Evolutionary conservation across 2,329 filamentous ascomycete genomes (phyloP).

Genomic region (Stromatinia cepivora): DNA sequence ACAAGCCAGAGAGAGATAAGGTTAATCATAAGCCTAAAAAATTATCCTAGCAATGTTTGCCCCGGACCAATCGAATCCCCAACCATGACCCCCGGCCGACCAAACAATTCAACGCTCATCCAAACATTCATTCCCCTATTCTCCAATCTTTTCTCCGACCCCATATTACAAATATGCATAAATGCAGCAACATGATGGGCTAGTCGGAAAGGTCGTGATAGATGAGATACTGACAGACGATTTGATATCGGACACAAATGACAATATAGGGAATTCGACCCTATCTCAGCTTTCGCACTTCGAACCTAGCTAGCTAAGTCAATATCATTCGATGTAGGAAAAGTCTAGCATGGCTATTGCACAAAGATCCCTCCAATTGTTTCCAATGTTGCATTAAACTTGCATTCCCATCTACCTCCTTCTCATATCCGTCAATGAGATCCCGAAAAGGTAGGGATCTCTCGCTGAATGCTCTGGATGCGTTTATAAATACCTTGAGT

Average conservation of each 20-base stretch:
- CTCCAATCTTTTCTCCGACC: conserved; percentile 15
- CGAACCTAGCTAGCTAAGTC: background rate
- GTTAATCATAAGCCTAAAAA: conserved; percentile 24
- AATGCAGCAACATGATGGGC: background rate
- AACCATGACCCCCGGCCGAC: conserved; percentile 8
- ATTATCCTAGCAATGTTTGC: conserved; percentile 16
- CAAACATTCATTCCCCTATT: conserved; percentile 6
- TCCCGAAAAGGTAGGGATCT: conserved; percentile 22
- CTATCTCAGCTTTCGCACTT: background rate
- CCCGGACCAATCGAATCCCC: conserved; percentile 11
- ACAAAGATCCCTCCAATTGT: background rate
- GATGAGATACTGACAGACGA: conserved; percentile 2
- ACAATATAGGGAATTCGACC: conserved; percentile 2
- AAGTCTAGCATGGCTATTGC: background rate
- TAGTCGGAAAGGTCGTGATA: background rate
- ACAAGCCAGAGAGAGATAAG: conserved; percentile 11
- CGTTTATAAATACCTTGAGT: conserved; percentile 22
- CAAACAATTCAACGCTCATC: background rate
- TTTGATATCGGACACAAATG: conserved; percentile 17
- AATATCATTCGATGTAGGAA: conserved; percentile 2
- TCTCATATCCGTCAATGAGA: conserved; percentile 20
- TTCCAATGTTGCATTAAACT: conserved; percentile 17
- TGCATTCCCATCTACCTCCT: conserved; percentile 12
- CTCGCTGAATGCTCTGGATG: background rate
- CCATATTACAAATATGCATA: conserved; percentile 10